Base-by-base conservation (phyloP, 1,139 yeast species). In the Taphrina flavorubra region DNA sequence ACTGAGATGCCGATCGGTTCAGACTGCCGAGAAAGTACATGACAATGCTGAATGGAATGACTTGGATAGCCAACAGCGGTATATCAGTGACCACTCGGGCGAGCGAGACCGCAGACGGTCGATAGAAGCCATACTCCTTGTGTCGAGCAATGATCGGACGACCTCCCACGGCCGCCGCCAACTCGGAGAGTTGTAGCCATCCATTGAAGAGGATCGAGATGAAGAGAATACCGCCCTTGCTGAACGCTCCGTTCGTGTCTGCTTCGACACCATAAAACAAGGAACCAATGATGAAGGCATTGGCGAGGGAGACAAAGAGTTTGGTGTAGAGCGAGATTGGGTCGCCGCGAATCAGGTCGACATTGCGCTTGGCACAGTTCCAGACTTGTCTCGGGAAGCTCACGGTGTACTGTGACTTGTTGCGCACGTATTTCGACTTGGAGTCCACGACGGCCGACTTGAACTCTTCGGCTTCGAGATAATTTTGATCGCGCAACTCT, bases 91-190 rank as follows among this genome's bases (percentile, higher is more conserved):
- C 74, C 69, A 88, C 83, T 6, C 90, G 85, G 0, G 92, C 89
- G 34, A 88, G 75, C 0, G 94, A 91, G 74, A 89, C 92, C 0
- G 92, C 90, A 69, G 90, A 83, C 13, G 95, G 94, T 72, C 87
- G 90, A 74, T 89, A 89, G 68, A 89, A 78, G 0, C 92, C 90
- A 77, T 85, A 89, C 56, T 86, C 83, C 76, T 87, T 87, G 74
- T 90, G 96, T 75, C 90, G 90, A 76, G 88, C 94, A 42, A 89
- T 90, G 72, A 90, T 85, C 3, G 89, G 87, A 74, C 96, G 85
- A 20, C 91, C 88, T 74, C 88, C 94, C 73, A 82, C 85, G 69
- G 89, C 78, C 5, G 89, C 79, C 79, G 88, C 83, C 73, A 90
- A 87, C 78, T 90, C 96, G 76, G 89, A 81, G 73, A 89, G 79